These are phyloP conservation scores for Pseudogymnoascus sp. DNA, from an alignment of 2,329 filamentous ascomycete genomes.

Conservation along the genomic window DNA sequence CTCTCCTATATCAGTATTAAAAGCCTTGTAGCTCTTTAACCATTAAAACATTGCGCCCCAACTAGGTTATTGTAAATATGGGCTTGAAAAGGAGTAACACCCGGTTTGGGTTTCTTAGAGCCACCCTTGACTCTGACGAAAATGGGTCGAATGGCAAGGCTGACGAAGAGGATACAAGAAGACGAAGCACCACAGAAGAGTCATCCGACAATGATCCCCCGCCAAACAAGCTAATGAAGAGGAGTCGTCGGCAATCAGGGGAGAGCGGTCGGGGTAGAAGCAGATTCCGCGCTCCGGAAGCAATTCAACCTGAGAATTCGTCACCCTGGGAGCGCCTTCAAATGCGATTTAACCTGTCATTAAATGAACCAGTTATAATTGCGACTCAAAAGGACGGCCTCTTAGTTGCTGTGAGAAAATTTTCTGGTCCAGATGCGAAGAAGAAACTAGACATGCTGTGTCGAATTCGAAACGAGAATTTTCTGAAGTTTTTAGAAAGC, in stretches of 20 bases:
- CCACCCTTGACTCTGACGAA: slow-evolving; percentile 3
- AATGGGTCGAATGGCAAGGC: neutral
- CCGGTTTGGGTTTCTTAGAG: slow-evolving; percentile 10
- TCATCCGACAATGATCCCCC: slow-evolving; percentile 9
- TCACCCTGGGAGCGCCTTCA: slow-evolving; percentile 12
- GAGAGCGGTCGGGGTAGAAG: neutral
- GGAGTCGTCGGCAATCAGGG: neutral
- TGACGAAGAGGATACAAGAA: no score
- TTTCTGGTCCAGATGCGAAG: slow-evolving; percentile 9
- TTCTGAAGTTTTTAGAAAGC: slow-evolving; percentile 13
- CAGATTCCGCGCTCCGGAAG: neutral
- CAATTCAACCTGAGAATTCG: neutral
- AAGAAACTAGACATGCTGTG: slow-evolving; percentile 13
- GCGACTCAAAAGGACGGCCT: slow-evolving; percentile 6
- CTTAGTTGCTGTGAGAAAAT: slow-evolving; percentile 13
- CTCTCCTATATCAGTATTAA: slow-evolving; percentile 13
- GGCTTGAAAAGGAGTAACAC: slow-evolving; percentile 13
- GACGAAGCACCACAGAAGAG: no score
- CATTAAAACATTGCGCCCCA: neutral
- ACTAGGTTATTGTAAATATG: slow-evolving; percentile 2
- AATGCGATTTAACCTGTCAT: slow-evolving; percentile 11
- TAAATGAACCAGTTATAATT: slow-evolving; percentile 12
- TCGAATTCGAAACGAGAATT: slow-evolving; percentile 13
- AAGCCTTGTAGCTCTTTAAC: neutral
- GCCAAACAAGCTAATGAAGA: slow-evolving; percentile 13